Conservation (phyloP, 1,284 basidiomycete genomes). For the Inonotus obliquus region DNA sequence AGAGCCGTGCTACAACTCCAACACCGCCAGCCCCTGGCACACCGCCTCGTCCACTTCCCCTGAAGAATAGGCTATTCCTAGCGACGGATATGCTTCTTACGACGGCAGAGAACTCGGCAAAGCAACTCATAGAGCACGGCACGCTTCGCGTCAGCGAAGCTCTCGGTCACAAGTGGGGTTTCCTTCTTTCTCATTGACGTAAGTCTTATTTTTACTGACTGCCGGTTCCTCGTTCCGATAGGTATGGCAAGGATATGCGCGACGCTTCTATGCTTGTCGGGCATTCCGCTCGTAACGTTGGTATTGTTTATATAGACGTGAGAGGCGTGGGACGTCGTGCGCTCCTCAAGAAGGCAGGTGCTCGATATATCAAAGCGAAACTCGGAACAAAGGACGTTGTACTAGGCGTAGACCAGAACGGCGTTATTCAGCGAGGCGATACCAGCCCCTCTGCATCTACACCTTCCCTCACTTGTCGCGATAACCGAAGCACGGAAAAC, state of each 20-base stretch:
- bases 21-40: not conserved
- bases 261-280: slow-evolving; percentile 35
- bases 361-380: slow-evolving; percentile 24
- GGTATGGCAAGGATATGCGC: slow-evolving; percentile 39
- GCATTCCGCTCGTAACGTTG: slow-evolving; percentile 36
- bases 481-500: not conserved
- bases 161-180: slow-evolving; percentile 13
- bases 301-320: slow-evolving; percentile 42
- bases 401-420: slow-evolving; percentile 10
- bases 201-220: not conserved
- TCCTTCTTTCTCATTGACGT: not conserved
- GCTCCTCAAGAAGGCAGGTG: slow-evolving; percentile 32
- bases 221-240: slow-evolving; percentile 12
- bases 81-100: slow-evolving; percentile 69
- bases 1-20: slow-evolving; percentile 21
- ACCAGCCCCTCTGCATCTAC: not conserved
- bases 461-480: not conserved
- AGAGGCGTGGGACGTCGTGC: slow-evolving; percentile 39
- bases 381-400: slow-evolving; percentile 21
- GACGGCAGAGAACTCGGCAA: slow-evolving; percentile 62
- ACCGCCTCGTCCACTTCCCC: slow-evolving; percentile 30
- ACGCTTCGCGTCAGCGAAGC: slow-evolving; percentile 12
- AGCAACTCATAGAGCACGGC: slow-evolving; percentile 48
- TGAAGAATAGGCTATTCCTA: slow-evolving; percentile 15
- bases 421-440: not conserved